Evolutionary conservation across 176 grass and related monocot species (phyloP), one percentile per base, ranked within the genome.

Genomic region (Carex myosuroides): DNA sequence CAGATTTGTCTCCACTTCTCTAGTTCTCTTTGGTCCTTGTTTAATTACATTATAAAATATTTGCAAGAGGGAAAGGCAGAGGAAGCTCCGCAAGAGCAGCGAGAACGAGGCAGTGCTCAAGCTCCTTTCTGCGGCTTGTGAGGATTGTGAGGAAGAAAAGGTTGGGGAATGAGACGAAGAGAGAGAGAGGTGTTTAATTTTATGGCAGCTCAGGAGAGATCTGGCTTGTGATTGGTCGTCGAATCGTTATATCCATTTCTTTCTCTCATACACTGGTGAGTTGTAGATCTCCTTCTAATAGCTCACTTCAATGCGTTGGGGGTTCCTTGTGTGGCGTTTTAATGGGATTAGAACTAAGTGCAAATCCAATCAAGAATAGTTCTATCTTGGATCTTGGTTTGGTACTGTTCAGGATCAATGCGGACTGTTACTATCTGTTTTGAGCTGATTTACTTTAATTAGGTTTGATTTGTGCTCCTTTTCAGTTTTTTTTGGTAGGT

Each of bases 151-250:
- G 63, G 37, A 39, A 39, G 37, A 39, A 59, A 59, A 35, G 53
- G 33, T 8, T 24, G 8, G 65, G 14, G 66, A 30, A 5, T 30
- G 59, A 33, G 18, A 42, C 46, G 46, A 18, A 71, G 64, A 84
- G 12, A 73, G 14, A 29, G 83, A 33, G 30, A 52, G 55, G 9
- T 13, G 65, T 46, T 79, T 37, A 65, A 48, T 78, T 78, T 66
- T 32, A 86, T 86, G 85, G 85, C 76, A 86, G 76, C 76, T 80
- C 64, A 61, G 46, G 60, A 86, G 77, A 86, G 77, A 86, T 80
- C 63, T 52, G 80, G 22, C 21, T 67, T 68, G 80, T 67, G 60
- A 65, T 67, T 54, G 16, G 21, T 64, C 18, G 39, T 64, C 11
- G 60, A 46, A 6, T 67, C 80, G 22, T 83, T 42, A 13, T 52